Evolutionary conservation across 495 filamentous ascomycete species (phyloP).

Genomic region (Amorphotheca resinae): DNA sequence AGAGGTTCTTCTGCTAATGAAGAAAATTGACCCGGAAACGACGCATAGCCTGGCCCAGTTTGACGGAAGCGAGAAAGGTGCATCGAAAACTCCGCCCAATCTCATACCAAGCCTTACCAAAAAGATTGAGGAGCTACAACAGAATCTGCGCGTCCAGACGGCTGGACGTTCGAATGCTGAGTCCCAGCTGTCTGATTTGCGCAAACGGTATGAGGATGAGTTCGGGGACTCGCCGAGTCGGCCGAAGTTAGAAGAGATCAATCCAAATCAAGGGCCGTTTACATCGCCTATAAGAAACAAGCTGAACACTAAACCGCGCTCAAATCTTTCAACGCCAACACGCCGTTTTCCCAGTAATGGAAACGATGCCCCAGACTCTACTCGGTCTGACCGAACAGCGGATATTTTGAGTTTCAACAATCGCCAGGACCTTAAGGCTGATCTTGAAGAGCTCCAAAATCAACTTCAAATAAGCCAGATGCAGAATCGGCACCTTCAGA

Average conservation of each 20-base stretch:
- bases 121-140: slow-evolving; percentile 77
- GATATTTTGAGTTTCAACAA: slow-evolving; percentile 84
- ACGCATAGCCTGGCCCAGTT: slow-evolving; percentile 31
- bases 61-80: slow-evolving; percentile 29
- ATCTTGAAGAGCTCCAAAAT: slow-evolving; percentile 87
- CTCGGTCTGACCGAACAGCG: slow-evolving; percentile 75
- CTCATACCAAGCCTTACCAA: slow-evolving; percentile 61
- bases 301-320: slow-evolving; percentile 58
- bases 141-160: slow-evolving; percentile 72
- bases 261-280: slow-evolving; percentile 65
- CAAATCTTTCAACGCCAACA: slow-evolving; percentile 64
- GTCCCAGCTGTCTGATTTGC: slow-evolving; percentile 66
- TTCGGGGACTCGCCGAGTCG: slow-evolving; percentile 66
- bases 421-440: slow-evolving; percentile 80
- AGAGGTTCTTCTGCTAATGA: slow-evolving; percentile 72
- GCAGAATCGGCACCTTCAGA: slow-evolving; percentile 90
- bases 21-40: slow-evolving; percentile 71
- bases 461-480: slow-evolving; percentile 92
- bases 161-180: slow-evolving; percentile 77
- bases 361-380: slow-evolving; percentile 49
- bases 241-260: slow-evolving; percentile 61
- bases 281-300: slow-evolving; percentile 68
- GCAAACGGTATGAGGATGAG: slow-evolving; percentile 57
- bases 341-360: slow-evolving; percentile 53
- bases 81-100: slow-evolving; percentile 42